These are phyloP conservation scores for Melanomma pulvis-pyrius DNA, from an alignment of 495 filamentous ascomycete species.

Conservation along the genomic window DNA sequence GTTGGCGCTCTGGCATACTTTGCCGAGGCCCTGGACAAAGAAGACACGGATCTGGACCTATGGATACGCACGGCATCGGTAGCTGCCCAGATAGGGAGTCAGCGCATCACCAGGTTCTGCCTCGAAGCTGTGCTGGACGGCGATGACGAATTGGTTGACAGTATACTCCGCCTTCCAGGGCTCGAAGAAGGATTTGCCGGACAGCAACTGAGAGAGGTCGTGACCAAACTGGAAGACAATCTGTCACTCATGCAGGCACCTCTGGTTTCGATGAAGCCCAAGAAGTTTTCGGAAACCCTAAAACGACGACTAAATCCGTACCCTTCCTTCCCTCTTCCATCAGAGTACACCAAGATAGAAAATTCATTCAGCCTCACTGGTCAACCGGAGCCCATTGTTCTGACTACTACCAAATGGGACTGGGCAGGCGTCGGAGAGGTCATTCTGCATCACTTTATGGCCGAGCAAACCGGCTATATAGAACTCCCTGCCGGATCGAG, in stretches of 20 bases:
- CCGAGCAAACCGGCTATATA: slow-evolving; percentile 50
- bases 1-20: slow-evolving; percentile 57
- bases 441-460: slow-evolving; percentile 55
- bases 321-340: slow-evolving; percentile 67
- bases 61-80: slow-evolving; percentile 86
- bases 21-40: slow-evolving; percentile 76
- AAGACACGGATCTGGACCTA: slow-evolving; percentile 91
- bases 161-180: slow-evolving; percentile 73
- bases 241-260: slow-evolving; percentile 68
- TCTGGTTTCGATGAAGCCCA: slow-evolving; percentile 64
- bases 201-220: slow-evolving; percentile 67
- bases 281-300: slow-evolving; percentile 63
- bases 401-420: slow-evolving; percentile 42
- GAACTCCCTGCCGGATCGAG: slow-evolving; percentile 40
- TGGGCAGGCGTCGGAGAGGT: slow-evolving; percentile 61
- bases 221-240: slow-evolving; percentile 70
- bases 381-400: slow-evolving; percentile 36
- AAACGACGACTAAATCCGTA: slow-evolving; percentile 73
- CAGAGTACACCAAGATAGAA: slow-evolving; percentile 6
- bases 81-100: slow-evolving; percentile 72
- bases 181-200: slow-evolving; percentile 84
- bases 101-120: slow-evolving; percentile 79
- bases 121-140: slow-evolving; percentile 88
- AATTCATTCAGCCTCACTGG: neutral
- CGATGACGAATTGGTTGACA: slow-evolving; percentile 72